A percentile compares a stretch with the other conserved stretches of the same genome.
Conservation (phyloP, 116 monocot species). For the Cymodocea nodosa region DNA sequence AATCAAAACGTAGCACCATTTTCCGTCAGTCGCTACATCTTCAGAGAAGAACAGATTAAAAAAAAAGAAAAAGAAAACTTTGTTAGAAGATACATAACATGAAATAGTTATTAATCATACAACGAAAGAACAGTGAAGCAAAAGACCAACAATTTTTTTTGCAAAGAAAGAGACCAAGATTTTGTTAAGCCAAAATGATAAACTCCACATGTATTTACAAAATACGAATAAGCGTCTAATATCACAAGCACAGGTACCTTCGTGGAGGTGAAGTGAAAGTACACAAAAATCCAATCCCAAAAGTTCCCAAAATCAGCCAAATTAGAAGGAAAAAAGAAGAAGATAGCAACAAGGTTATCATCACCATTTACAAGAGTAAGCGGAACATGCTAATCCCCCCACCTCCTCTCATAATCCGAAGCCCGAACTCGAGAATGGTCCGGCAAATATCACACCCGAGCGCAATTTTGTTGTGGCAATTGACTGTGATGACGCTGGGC, state of each 20-base stretch:
- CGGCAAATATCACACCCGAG: constrained; percentile 69
- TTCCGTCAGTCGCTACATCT: constrained; percentile 91
- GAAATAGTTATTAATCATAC: too few relatives aligned
- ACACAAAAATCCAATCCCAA: background rate
- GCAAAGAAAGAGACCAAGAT: too few relatives aligned
- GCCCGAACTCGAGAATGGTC: constrained; percentile 64
- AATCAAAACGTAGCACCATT: constrained; percentile 77
- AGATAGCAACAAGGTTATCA: background rate
- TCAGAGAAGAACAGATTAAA: background rate
- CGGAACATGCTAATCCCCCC: background rate
- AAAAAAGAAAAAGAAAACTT: background rate
- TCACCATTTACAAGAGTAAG: too few relatives aligned
- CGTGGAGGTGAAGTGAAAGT: too few relatives aligned
- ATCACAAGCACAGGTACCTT: background rate
- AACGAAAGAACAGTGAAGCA: too few relatives aligned
- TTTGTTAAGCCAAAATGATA: too few relatives aligned
- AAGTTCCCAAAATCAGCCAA: too few relatives aligned
- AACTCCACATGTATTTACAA: too few relatives aligned
- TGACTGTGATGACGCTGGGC: constrained; percentile 59
- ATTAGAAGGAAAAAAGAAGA: background rate
- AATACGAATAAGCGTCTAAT: too few relatives aligned
- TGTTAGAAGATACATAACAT: too few relatives aligned
- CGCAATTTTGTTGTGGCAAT: constrained; percentile 58
- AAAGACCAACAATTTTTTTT: too few relatives aligned
- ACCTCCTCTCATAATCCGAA: constrained; percentile 59